phyloP scores from a whole-genome alignment of 108 stramenopile genomes.

The Fragilariopsis cylindrus region DNA sequence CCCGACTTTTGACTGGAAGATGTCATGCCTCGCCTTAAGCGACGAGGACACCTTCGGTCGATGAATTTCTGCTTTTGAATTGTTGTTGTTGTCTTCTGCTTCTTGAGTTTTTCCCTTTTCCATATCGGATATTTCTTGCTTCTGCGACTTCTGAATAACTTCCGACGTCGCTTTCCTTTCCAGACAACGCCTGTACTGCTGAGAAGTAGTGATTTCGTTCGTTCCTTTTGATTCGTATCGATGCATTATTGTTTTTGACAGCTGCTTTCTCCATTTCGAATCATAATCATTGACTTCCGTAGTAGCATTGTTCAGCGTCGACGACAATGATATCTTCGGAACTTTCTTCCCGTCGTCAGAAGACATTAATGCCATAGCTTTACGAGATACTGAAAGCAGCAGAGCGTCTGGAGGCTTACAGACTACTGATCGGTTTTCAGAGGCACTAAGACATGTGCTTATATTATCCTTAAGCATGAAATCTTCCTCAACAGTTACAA shows the following conservation, averaged over 20 bases:
- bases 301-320: background rate
- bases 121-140: too few relatives aligned
- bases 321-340: background rate
- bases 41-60: too few relatives aligned
- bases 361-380: constrained; percentile 10
- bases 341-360: background rate
- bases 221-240: background rate
- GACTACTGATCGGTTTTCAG: constrained; percentile 12
- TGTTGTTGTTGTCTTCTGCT: too few relatives aligned
- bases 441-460: constrained; percentile 14
- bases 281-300: background rate
- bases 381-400: background rate
- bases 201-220: background rate
- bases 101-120: too few relatives aligned
- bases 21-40: too few relatives aligned
- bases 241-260: background rate
- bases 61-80: too few relatives aligned
- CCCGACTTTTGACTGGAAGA: background rate
- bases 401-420: constrained; percentile 5
- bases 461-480: constrained; percentile 14
- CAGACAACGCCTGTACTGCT: too few relatives aligned
- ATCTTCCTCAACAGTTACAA: constrained; percentile 7
- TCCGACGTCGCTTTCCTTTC: too few relatives aligned
- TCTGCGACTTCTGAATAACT: too few relatives aligned
- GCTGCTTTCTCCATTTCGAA: background rate